These are phyloP conservation scores for Lepidium sativum DNA, from an alignment of 345 rosid genomes.

Conservation along the genomic window DNA sequence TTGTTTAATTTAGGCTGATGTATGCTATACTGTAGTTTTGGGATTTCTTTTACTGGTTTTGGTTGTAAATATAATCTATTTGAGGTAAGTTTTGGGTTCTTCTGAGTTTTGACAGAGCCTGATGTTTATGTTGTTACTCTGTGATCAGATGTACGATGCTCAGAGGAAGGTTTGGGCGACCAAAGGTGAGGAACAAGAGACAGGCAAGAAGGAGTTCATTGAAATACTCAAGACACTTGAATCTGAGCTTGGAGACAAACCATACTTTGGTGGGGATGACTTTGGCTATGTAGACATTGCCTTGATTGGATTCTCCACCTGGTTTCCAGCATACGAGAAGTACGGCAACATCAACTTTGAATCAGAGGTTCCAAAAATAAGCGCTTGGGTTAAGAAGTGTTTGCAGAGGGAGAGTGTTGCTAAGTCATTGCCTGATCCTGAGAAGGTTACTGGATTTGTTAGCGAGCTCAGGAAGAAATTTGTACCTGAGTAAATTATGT, in stretches of 20 bases:
- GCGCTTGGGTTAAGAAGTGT: slow-evolving; percentile 20
- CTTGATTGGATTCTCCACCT: slow-evolving; percentile 18
- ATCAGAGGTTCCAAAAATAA: slow-evolving; percentile 21
- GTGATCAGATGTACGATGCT: slow-evolving; percentile 7
- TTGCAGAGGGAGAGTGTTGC: slow-evolving; percentile 26
- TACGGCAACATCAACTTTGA: slow-evolving; percentile 17
- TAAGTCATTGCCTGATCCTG: slow-evolving; percentile 20
- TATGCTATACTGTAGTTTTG: neutral
- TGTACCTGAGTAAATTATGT: neutral
- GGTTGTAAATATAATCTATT: neutral
- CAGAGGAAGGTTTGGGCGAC: slow-evolving; percentile 15
- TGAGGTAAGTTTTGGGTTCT: neutral
- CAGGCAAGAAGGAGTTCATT: slow-evolving; percentile 18
- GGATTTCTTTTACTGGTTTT: neutral
- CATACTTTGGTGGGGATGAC: no score
- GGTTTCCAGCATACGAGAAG: slow-evolving; percentile 20
- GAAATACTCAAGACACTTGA: no score
- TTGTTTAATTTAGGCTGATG: neutral
- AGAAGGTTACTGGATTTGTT: slow-evolving; percentile 13
- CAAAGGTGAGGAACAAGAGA: slow-evolving; percentile 18
- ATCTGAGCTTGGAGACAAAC: no score
- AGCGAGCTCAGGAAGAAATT: neutral
- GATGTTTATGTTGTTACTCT: neutral
- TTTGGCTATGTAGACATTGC: slow-evolving; percentile 24
- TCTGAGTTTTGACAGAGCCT: neutral